These are phyloP conservation scores for Exutisphaerella laricina DNA, from an alignment of 2,329 filamentous ascomycete species.

Conservation along the genomic window DNA sequence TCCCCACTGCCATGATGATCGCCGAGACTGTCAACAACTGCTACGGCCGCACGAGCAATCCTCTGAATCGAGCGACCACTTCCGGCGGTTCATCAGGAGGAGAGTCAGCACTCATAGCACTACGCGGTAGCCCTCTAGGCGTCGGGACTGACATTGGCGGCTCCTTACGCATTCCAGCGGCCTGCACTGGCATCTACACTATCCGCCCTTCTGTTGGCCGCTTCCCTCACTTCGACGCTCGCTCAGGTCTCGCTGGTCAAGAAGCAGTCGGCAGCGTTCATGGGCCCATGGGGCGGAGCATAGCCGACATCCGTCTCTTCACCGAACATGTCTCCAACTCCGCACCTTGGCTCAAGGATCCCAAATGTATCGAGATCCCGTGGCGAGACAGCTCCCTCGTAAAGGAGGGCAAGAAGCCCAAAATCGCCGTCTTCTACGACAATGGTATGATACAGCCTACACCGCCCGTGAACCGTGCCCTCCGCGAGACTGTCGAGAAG, in stretches of 20 bases:
- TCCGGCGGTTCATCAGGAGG: conserved; percentile 63
- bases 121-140: conserved; percentile 56
- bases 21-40: conserved; percentile 62
- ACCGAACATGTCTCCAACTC: conserved; percentile 38
- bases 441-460: conserved; percentile 57
- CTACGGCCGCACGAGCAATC: conserved; percentile 54
- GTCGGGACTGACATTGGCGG: conserved; percentile 61
- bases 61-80: conserved; percentile 53
- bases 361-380: conserved; percentile 48
- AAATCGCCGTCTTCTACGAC: conserved; percentile 56
- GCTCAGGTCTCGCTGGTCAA: conserved; percentile 59
- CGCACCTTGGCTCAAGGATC: conserved; percentile 50
- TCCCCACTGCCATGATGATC: conserved; percentile 61
- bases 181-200: conserved; percentile 54
- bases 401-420: conserved; percentile 45
- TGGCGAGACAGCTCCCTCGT: conserved; percentile 40
- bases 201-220: conserved; percentile 54
- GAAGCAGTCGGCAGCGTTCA: conserved; percentile 61
- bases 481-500: conserved; percentile 51
- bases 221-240: conserved; percentile 51
- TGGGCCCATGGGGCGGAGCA: conserved; percentile 54
- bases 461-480: conserved; percentile 53
- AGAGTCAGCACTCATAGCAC: conserved; percentile 57
- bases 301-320: conserved; percentile 48
- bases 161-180: conserved; percentile 52